A percentile compares a stretch with the other conserved stretches of the same genome.
phyloP scores from a whole-genome alignment of 768 basidiomycete species.

The Fibroporia radiculosa region DNA sequence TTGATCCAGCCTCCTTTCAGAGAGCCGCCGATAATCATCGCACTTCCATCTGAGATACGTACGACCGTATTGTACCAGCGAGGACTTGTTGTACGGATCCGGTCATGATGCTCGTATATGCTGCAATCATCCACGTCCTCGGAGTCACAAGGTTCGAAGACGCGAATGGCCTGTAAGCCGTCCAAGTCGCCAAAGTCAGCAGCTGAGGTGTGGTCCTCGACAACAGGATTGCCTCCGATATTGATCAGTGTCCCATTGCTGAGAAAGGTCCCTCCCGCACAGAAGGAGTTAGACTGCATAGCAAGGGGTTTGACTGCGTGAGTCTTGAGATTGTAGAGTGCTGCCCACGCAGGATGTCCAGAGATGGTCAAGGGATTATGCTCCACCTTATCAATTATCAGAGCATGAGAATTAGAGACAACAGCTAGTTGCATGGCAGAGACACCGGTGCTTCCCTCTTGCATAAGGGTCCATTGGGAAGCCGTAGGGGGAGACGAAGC shows the following conservation, averaged over 20 bases:
- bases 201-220: slow-evolving; percentile 51
- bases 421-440: slow-evolving; percentile 71
- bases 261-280: slow-evolving; percentile 74
- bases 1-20: slow-evolving; percentile 84
- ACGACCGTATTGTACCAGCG: slow-evolving; percentile 77
- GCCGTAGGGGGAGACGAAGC: slow-evolving; percentile 6
- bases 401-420: slow-evolving; percentile 59
- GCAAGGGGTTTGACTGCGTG: slow-evolving; percentile 53
- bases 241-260: slow-evolving; percentile 71
- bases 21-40: slow-evolving; percentile 77
- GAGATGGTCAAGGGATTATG: slow-evolving; percentile 70
- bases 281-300: slow-evolving; percentile 78
- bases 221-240: slow-evolving; percentile 78
- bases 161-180: slow-evolving; percentile 66
- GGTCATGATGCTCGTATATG: slow-evolving; percentile 57
- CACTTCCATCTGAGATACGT: slow-evolving; percentile 69
- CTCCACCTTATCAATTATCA: slow-evolving; percentile 80
- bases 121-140: slow-evolving; percentile 41
- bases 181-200: slow-evolving; percentile 72
- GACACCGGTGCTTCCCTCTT: slow-evolving; percentile 68
- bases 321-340: slow-evolving; percentile 61
- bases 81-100: slow-evolving; percentile 65
- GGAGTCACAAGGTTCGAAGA: slow-evolving; percentile 60
- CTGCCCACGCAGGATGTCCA: slow-evolving; percentile 78
- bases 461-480: slow-evolving; percentile 46